Evolutionary conservation across 805 yeast genomes (phyloP), one percentile per base, ranked within the genome.

Genomic region (Crinitomyces ghanaensis): DNA sequence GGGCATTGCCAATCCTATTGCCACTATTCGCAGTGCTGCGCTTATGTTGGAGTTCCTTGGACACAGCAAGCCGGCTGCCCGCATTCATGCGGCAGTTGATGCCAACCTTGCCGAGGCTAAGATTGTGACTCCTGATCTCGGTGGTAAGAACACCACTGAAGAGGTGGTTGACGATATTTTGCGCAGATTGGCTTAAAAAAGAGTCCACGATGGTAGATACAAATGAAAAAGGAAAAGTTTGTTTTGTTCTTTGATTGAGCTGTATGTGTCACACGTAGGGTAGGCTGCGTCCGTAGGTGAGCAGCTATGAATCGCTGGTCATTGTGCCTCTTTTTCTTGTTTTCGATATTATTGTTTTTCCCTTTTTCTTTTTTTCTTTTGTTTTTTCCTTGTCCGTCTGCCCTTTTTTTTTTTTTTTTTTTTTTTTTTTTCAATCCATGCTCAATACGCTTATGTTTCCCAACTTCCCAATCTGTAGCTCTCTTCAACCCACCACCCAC

Each of bases 21-120:
- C 98, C 37, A 91, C 98, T 33, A 88, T 91, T 56, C 78, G 98
- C 65, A 91, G 98, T 19, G 77, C 96, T 38, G 98, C 97, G 37
- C 69, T 91, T 57, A 78, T 91, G 94, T 74, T 91, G 60, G 97
- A 91, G 65, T 88, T 91, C 66, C 74, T 91, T 74, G 97, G 97
- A 41, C 72, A 79, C 63, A 62, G 81, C 27, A 74, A 75, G 45
- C 82, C 95, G 35, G 97, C 98, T 41, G 84, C 93, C 42, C 74
- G 77, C 50, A 91, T 91, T 49, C 82, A 88, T 66, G 71, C 69
- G 48, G 98, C 98, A 36, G 97, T 88, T 37, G 96, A 91, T 56
- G 91, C 86, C 41, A 83, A 85, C 66, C 70, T 91, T 63, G 62
- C 70, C 46, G 95, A 78, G 57, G 80, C 82, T 57, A 57, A 66